Percentiles rank a stretch among this genome's conserved stretches.
phyloP scores from a whole-genome alignment of 1,284 basidiomycete genomes.

The Ganoderma resinaceum region DNA sequence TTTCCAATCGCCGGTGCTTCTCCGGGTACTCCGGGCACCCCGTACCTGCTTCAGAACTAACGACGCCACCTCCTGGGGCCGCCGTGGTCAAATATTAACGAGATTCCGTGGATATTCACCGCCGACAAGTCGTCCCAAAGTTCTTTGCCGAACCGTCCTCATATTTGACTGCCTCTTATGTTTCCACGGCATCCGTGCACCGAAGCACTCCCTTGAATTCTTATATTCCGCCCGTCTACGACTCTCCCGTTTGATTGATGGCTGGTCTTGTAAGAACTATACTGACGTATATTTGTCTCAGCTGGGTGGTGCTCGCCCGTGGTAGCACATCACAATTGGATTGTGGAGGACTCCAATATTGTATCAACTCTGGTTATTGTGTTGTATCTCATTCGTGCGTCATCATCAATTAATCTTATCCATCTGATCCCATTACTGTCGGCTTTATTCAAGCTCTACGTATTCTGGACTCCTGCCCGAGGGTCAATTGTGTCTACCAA shows the following conservation, averaged over 20 bases:
- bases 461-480: neutral
- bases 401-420: constrained; percentile 5
- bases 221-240: neutral
- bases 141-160: neutral
- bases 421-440: neutral
- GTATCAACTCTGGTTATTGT: constrained; percentile 20
- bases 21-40: neutral
- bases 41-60: neutral
- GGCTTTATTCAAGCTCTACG: neutral
- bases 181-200: neutral
- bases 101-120: neutral
- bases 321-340: neutral
- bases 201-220: neutral
- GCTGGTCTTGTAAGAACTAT: neutral
- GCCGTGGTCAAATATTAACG: neutral
- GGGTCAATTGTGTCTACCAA: neutral
- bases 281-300: neutral
- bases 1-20: neutral
- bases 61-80: no score
- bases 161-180: neutral
- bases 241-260: neutral
- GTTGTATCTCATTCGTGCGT: constrained; percentile 23
- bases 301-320: constrained; percentile 21
- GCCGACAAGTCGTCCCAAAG: neutral
- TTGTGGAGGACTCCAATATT: constrained; percentile 17